Evolutionary conservation across 805 yeast species (phyloP), one percentile per base, ranked within the genome.

Genomic region (Grigorovia jiainica): DNA sequence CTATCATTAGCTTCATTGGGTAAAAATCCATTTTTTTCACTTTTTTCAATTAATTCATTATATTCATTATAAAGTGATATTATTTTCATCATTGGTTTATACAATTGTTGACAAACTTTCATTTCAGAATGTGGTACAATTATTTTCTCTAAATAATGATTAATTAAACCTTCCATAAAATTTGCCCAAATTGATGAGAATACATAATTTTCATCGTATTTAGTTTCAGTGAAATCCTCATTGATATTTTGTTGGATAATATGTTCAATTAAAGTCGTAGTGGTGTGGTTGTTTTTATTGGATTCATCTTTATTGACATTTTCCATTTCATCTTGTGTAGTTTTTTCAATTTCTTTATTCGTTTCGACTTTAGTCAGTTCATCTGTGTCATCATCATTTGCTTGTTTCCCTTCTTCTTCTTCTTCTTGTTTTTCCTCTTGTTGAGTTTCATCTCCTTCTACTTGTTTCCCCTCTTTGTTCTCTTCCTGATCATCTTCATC

Each of bases 161-260:
- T 62, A 16, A 62, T 62, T 33, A 62, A 42, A 5, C 65, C 65
- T 43, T 62, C 66, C 65, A 61, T 62, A 38, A 62, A 62, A 39
- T 62, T 62, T 2, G 66, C 65, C 66, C 66, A 62, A 11, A 60
- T 59, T 3, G 65, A 58, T 7, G 65, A 60, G 43, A 58, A 59
- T 1, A 62, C 62, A 40, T 59, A 57, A 38, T 62, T 59, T 42
- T 59, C 63, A 38, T 60, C 64, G 33, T 57, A 55, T 5, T 51
- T 46, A 7, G 52, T 31, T 41, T 60, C 63, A 7, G 48, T 54
- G 40, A 57, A 60, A 43, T 60, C 60, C 38, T 54, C 54, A 42
- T 61, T 58, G 24, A 61, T 57, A 41, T 61, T 61, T 36, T 58
- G 57, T 40, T 56, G 55, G 50, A 61, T 61, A 9, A 61, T 53